Evolutionary conservation across 192 early-diverging fungal species (phyloP).

Genomic region (Backusella mclennaniae): DNA sequence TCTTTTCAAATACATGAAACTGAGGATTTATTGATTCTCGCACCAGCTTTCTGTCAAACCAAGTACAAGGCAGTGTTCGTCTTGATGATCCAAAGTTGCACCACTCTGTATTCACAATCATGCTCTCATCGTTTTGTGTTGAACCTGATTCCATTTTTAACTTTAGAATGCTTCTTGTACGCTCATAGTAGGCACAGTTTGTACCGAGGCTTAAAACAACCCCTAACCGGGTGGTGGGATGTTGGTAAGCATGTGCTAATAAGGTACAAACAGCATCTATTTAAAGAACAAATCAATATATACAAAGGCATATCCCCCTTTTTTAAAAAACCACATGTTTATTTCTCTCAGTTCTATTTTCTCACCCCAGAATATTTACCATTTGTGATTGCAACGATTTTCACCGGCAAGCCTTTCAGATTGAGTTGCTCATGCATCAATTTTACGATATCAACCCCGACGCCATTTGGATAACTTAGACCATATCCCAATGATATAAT

Average conservation of each 20-base stretch:
- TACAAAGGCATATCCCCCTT: too few species aligned
- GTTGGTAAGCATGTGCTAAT: conserved; percentile 78
- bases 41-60: conserved; percentile 82
- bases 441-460: conserved; percentile 78
- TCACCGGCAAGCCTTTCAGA: conserved; percentile 67
- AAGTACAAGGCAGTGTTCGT: conserved; percentile 74
- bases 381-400: conserved; percentile 42
- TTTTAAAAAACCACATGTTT: neutral
- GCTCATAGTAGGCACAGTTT: conserved; percentile 79
- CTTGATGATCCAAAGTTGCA: conserved; percentile 79
- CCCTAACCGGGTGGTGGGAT: conserved; percentile 75
- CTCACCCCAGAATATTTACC: conserved; percentile 19
- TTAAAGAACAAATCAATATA: conserved; percentile 37
- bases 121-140: conserved; percentile 40
- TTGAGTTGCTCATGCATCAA: conserved; percentile 73
- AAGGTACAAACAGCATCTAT: conserved; percentile 91
- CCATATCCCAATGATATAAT: conserved; percentile 77
- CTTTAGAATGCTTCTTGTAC: conserved; percentile 40
- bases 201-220: conserved; percentile 91
- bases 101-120: conserved; percentile 97
- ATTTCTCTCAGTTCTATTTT: conserved; percentile 31
- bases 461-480: conserved; percentile 70
- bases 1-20: conserved; percentile 87
- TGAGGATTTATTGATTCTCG: conserved; percentile 76
- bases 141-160: conserved; percentile 12